Conservation (phyloP, 2,329 filamentous ascomycete genomes). For the Fonsecaea monophora region DNA sequence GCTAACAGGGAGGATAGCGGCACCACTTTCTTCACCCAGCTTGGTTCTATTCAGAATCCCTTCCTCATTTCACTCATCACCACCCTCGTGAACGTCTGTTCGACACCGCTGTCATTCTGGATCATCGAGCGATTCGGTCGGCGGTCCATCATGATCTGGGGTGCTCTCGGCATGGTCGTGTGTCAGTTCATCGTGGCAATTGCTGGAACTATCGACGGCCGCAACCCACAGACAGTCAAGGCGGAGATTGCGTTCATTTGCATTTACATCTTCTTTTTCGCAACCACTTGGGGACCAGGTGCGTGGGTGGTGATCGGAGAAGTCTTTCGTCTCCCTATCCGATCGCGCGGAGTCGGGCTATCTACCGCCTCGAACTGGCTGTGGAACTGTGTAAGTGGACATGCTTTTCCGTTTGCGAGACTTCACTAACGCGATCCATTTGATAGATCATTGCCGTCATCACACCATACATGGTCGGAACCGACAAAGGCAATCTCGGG, state of each 20-base stretch:
- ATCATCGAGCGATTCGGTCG: conserved; percentile 82
- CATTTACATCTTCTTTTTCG: conserved; percentile 94
- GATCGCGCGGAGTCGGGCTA: conserved; percentile 83
- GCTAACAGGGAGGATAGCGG: conserved; percentile 50
- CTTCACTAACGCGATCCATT: conserved; percentile 55
- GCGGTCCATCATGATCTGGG: conserved; percentile 77
- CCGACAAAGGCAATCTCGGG: conserved; percentile 64
- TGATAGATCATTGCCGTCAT: conserved; percentile 67
- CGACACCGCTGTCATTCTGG: conserved; percentile 86
- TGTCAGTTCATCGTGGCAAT: conserved; percentile 83
- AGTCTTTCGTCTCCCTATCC: conserved; percentile 87
- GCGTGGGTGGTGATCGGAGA: conserved; percentile 79
- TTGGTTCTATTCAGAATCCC: conserved; percentile 75
- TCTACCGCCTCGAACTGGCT: conserved; percentile 92
- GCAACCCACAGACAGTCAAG: conserved; percentile 46
- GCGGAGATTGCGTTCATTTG: conserved; percentile 86
- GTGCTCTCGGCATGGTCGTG: conserved; percentile 80
- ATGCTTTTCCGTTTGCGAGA: conserved; percentile 65
- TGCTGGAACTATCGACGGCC: conserved; percentile 56
- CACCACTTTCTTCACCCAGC: conserved; percentile 80
- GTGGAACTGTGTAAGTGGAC: conserved; percentile 74
- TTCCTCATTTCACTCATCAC: conserved; percentile 87
- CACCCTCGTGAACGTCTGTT: conserved; percentile 84
- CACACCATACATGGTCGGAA: conserved; percentile 73
- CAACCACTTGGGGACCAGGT: conserved; percentile 83